These are phyloP conservation scores for Filobasidium wieringae DNA, from an alignment of 768 basidiomycete genomes.

Conservation along the genomic window DNA sequence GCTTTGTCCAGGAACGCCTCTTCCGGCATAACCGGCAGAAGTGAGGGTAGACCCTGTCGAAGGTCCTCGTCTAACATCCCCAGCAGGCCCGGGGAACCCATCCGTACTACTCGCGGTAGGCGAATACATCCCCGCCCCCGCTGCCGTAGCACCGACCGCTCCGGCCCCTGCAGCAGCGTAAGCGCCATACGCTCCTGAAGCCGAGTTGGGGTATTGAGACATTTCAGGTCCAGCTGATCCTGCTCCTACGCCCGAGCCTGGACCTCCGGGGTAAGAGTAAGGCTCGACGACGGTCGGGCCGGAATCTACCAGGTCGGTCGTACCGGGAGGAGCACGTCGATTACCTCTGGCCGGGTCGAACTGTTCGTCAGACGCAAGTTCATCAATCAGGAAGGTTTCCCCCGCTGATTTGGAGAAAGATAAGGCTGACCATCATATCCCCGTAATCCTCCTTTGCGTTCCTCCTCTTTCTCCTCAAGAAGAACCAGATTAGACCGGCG, in stretches of 20 bases:
- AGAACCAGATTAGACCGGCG: conserved; percentile 24
- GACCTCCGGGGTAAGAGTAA: conserved; percentile 24
- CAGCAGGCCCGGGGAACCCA: conserved; percentile 10
- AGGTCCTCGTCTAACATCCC: conserved; percentile 26
- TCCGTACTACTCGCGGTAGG: conserved; percentile 21
- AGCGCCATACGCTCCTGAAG: background rate
- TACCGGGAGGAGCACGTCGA: conserved; percentile 21
- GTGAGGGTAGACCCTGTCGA: conserved; percentile 24
- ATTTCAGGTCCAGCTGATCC: conserved; percentile 25
- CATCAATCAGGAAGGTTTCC: background rate
- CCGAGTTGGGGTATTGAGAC: conserved; percentile 23
- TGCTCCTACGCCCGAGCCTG: too few species aligned
- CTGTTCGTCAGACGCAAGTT: conserved; percentile 15
- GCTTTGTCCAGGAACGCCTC: conserved; percentile 19
- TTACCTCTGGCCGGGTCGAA: conserved; percentile 33
- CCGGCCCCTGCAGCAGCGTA: background rate
- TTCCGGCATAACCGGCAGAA: conserved; percentile 35
- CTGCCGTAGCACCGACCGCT: background rate
- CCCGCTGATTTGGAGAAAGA: background rate
- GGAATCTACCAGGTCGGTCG: conserved; percentile 24
- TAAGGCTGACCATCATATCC: conserved; percentile 35
- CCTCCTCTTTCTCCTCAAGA: conserved; percentile 21
- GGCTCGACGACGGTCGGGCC: conserved; percentile 25
- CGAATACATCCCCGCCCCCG: background rate
- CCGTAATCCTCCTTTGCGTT: conserved; percentile 32